A percentile compares a stretch with the other conserved stretches of the same genome.
These are phyloP conservation scores for Pseudoturritis turrita DNA, from an alignment of 345 rosid genomes.

Conservation along the genomic window DNA sequence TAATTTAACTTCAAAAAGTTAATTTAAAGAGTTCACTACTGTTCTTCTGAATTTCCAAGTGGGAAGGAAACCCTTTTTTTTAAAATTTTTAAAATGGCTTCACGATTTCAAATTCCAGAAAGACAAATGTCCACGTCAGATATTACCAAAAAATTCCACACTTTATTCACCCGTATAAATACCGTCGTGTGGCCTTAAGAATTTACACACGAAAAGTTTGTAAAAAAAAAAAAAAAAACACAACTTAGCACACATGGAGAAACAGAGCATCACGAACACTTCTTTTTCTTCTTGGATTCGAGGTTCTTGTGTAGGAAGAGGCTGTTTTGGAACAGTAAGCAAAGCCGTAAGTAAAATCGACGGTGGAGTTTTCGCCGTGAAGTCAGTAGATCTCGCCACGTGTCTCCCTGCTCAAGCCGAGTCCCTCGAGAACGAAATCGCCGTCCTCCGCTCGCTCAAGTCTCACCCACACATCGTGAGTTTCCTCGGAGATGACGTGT, in stretches of 20 bases:
- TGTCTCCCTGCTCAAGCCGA: conserved; percentile 36
- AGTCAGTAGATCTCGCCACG: conserved; percentile 45
- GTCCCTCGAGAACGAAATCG: conserved; percentile 55
- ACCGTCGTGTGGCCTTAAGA: conserved; percentile 23
- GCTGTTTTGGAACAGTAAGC: conserved; percentile 58
- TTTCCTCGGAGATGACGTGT: conserved; percentile 51
- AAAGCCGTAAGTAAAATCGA: conserved; percentile 30
- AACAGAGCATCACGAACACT: conserved; percentile 13
- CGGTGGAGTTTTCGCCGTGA: conserved; percentile 57
- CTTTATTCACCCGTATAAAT: conserved; percentile 32
- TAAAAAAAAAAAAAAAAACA: background rate
- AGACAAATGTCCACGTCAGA: conserved; percentile 33
- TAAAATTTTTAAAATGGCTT: background rate
- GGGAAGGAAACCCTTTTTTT: conserved; percentile 25
- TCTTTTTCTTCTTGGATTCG: conserved; percentile 45
- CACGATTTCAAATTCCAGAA: conserved; percentile 25
- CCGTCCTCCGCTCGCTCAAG: conserved; percentile 43
- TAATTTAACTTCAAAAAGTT: background rate
- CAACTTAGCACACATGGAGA: conserved; percentile 7
- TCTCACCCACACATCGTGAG: conserved; percentile 43
- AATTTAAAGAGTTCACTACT: background rate
- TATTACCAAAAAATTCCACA: conserved; percentile 11
- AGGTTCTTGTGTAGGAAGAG: conserved; percentile 51
- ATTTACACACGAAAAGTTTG: conserved; percentile 23
- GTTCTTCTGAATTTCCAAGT: conserved; percentile 8